These are phyloP conservation scores for Aspergillus jensenii DNA, from an alignment of 2,329 filamentous ascomycete species.

Conservation along the genomic window DNA sequence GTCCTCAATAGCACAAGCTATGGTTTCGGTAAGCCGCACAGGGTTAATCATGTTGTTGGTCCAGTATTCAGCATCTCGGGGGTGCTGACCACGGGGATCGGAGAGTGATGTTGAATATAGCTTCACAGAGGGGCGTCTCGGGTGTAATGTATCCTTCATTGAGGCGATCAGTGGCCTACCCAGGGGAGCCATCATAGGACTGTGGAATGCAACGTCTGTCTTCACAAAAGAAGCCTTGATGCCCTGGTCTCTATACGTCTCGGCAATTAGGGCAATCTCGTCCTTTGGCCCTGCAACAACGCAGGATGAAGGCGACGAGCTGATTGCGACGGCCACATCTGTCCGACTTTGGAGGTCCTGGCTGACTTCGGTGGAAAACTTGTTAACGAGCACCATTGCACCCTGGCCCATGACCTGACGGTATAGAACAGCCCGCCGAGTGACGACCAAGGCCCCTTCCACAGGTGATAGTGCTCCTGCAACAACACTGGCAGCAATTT, in stretches of 20 bases:
- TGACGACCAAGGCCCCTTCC: constrained; percentile 39
- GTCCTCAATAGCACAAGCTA: constrained; percentile 38
- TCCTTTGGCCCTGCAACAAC: constrained; percentile 7
- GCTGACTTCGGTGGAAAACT: neutral
- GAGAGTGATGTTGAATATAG: constrained; percentile 21
- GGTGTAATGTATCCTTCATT: constrained; percentile 22
- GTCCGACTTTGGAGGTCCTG: neutral
- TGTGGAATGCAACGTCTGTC: constrained; percentile 46
- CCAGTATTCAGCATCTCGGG: constrained; percentile 32
- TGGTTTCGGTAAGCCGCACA: constrained; percentile 37
- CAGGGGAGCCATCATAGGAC: constrained; percentile 36
- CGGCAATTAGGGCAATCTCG: neutral
- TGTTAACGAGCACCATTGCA: constrained; percentile 9
- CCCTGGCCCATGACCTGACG: constrained; percentile 26
- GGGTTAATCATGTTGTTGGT: constrained; percentile 35
- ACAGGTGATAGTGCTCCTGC: constrained; percentile 18
- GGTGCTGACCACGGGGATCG: constrained; percentile 9
- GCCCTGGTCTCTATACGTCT: constrained; percentile 9
- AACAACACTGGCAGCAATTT: constrained; percentile 42
- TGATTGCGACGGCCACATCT: constrained; percentile 9
- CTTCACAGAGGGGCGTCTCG: constrained; percentile 15
- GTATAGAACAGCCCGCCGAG: constrained; percentile 34
- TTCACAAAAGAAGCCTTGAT: constrained; percentile 37
- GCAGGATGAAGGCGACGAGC: constrained; percentile 13
- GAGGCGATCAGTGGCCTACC: constrained; percentile 24